A percentile compares a stretch with the other conserved stretches of the same genome.
phyloP scores from a whole-genome alignment of 768 basidiomycete species.

The Multifurca ochricompacta region DNA sequence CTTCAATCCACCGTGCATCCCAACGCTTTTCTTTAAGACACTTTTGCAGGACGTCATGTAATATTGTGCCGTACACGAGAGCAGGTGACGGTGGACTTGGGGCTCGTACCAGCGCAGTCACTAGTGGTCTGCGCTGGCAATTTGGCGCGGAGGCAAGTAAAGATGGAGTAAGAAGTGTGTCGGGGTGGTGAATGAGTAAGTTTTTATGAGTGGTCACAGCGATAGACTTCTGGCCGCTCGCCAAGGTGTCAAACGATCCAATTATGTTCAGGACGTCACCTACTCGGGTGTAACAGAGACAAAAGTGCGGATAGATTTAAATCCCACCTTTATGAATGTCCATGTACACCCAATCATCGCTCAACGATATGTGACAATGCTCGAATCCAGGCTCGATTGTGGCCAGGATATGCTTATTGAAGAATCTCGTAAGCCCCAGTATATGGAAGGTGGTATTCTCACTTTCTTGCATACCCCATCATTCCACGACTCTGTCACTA shows the following conservation, averaged over 20 bases:
- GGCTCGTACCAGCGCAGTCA: conserved; percentile 55
- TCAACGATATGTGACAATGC: conserved; percentile 46
- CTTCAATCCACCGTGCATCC: conserved; percentile 56
- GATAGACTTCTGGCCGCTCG: conserved; percentile 31
- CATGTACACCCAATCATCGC: conserved; percentile 71
- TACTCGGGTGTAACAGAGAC: conserved; percentile 24
- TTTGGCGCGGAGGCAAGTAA: conserved; percentile 75
- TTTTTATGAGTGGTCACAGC: conserved; percentile 55
- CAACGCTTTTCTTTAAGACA: conserved; percentile 57
- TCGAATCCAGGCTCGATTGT: conserved; percentile 34
- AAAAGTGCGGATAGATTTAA: not conserved
- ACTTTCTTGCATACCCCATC: conserved; percentile 15
- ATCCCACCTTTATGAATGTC: conserved; percentile 49
- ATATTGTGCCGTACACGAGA: conserved; percentile 85
- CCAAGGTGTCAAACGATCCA: conserved; percentile 34
- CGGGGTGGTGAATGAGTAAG: conserved; percentile 83
- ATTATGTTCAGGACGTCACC: conserved; percentile 81
- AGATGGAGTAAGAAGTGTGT: conserved; percentile 86
- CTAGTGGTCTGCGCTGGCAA: conserved; percentile 81
- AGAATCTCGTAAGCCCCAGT: not conserved
- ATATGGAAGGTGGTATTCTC: not conserved
- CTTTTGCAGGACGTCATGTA: conserved; percentile 85
- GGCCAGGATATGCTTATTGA: conserved; percentile 43
- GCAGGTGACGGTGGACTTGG: conserved; percentile 54
- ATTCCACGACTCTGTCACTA: conserved; percentile 4